Base-by-base conservation (phyloP, 78 protist species). In the Cavenderia fasciculata region DNA sequence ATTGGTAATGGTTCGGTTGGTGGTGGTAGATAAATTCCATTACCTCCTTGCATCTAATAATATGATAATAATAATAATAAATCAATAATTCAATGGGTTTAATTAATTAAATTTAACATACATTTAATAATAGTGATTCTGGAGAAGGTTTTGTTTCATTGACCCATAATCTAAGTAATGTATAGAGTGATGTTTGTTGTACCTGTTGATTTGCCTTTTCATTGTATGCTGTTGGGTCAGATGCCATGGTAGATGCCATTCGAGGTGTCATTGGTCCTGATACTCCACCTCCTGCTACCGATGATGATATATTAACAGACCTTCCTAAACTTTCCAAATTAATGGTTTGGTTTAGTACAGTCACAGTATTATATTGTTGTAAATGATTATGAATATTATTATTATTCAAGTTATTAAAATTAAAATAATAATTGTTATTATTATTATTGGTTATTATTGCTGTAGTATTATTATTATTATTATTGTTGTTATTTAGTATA, bases 21-120 rank as follows among this genome's bases (percentile, higher is more conserved):
- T 38, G 72, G 72, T 63, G 72, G 72, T 63, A 47, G 72, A 10
- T 38, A n/a, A 7, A 40, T 40, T 21, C 27, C 18, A n/a, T 63
- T 63, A 8, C 38, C 72, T 34, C 38, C 72, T 63, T 63, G 72
- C 72, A 63, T 63, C 72, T 63, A 63, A 21, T 27, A 34, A 12
- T 31, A 34, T 2, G 2, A 31, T 21, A 12, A 52, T 21, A 21
- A 21, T 12, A 3, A 52, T 12, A 52, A 21, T 52, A 12, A 52
- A 21, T 21, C 21, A 52, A 52, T 21, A 52, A 21, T 12, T 52
- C 10, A 38, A n/a, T 7, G 27, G 2, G 6, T 63, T 14, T 5
- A 33, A 63, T 63, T 40, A 16, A 8, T 31, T 16, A 40, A 4
- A 56, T 12, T n/a, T n/a, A 56, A 8, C 5, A 38, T 63, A 63